Conservation (phyloP, 2,329 filamentous ascomycete species). For the Claviceps spartinae region DNA sequence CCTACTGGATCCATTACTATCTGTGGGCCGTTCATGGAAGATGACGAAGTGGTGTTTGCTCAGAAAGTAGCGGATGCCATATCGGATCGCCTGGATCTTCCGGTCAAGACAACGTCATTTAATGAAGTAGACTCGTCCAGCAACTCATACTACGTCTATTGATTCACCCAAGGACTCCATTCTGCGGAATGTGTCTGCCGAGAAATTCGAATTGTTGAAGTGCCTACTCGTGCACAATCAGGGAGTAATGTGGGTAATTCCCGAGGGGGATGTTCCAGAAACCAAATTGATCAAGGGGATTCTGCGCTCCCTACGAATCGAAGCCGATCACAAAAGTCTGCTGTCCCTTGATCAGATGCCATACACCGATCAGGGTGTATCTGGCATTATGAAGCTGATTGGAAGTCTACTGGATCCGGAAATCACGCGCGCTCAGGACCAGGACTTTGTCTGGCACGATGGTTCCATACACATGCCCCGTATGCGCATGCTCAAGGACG, state of each 20-base stretch:
- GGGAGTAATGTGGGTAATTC: slow-evolving; percentile 7
- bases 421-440: not conserved
- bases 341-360: slow-evolving; percentile 4
- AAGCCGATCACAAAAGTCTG: slow-evolving; percentile 3
- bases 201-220: slow-evolving; percentile 4
- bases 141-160: slow-evolving; percentile 2
- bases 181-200: not conserved
- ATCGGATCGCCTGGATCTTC: not conserved
- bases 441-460: slow-evolving; percentile 8
- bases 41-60: slow-evolving; percentile 1
- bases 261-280: slow-evolving; percentile 3
- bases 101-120: not conserved
- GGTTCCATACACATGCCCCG: slow-evolving; percentile 7
- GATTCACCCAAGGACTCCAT: not conserved
- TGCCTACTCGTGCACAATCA: slow-evolving; percentile 1
- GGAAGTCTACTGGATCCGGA: not conserved
- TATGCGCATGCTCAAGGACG: slow-evolving; percentile 1
- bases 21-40: slow-evolving; percentile 1
- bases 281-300: slow-evolving; percentile 6
- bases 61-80: slow-evolving; percentile 1
- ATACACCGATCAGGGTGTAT: not conserved
- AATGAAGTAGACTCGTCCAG: not conserved
- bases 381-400: slow-evolving; percentile 4
- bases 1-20: not conserved
- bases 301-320: slow-evolving; percentile 5